phyloP scores from a whole-genome alignment of 495 filamentous ascomycete species.

The Choiromyces venosus region DNA sequence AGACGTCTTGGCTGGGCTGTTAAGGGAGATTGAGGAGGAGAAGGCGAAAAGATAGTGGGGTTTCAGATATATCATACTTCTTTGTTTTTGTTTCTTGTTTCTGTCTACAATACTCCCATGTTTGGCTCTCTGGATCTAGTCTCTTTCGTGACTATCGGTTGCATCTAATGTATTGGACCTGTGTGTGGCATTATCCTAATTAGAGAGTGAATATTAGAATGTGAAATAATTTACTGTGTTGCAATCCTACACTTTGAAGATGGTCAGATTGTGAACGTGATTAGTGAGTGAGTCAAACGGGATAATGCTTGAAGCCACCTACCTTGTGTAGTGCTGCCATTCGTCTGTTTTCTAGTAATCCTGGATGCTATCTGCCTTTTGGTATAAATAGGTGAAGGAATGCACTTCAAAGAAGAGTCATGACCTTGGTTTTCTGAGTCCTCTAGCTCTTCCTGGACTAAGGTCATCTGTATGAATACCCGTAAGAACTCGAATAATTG shows the following conservation, averaged over 20 bases:
- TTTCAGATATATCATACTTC: conserved; percentile 7
- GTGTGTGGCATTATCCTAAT: neutral
- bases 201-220: neutral
- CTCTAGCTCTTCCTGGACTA: too few relatives aligned
- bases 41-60: conserved; percentile 43
- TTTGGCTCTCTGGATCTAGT: neutral
- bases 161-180: neutral
- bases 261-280: neutral
- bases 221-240: neutral
- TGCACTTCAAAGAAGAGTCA: too few relatives aligned
- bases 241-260: neutral
- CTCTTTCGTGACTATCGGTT: neutral
- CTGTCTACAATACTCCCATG: neutral
- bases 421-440: too few relatives aligned
- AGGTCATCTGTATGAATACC: too few relatives aligned
- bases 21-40: conserved; percentile 61
- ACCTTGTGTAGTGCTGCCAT: neutral
- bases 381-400: too few relatives aligned
- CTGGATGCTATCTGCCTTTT: neutral
- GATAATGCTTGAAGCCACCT: neutral
- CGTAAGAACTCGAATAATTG: too few relatives aligned
- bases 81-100: neutral
- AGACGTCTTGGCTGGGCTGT: conserved; percentile 55
- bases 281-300: neutral
- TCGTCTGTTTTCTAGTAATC: neutral